Conservation (phyloP, 1,139 yeast species). For the Kodamaea fungicola region DNA sequence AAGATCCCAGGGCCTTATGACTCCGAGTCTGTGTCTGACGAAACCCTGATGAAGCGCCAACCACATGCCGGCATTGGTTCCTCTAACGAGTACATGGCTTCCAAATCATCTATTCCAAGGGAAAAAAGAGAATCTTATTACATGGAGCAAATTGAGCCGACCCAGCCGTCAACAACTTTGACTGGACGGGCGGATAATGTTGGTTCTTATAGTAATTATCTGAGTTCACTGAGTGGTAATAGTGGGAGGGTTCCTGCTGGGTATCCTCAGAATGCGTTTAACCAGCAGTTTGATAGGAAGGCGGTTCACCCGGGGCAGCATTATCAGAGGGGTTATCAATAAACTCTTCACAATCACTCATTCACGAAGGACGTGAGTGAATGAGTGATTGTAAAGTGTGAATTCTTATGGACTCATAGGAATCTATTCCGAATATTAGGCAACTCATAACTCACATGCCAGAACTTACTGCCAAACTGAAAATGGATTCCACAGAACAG, state of each 20-base stretch:
- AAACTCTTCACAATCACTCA: no score
- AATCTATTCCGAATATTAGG: no score
- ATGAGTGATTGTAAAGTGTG: no score
- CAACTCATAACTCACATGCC: no score
- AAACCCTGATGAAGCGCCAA: slow-evolving; percentile 19
- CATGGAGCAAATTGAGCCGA: slow-evolving; percentile 35
- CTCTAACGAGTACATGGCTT: slow-evolving; percentile 1
- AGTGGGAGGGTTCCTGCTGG: slow-evolving; percentile 9
- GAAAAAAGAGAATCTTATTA: slow-evolving; percentile 33
- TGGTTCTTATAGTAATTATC: slow-evolving; percentile 19
- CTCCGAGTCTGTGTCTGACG: slow-evolving; percentile 36
- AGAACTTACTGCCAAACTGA: no score
- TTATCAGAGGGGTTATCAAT: no score
- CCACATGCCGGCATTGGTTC: slow-evolving; percentile 1
- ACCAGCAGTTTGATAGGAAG: slow-evolving; percentile 3
- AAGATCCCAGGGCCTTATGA: slow-evolving; percentile 18
- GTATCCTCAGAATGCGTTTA: slow-evolving; percentile 7
- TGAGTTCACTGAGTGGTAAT: slow-evolving; percentile 10
- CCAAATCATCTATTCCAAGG: slow-evolving; percentile 11
- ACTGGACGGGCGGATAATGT: slow-evolving; percentile 39
- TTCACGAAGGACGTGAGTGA: no score
- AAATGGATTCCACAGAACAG: no score
- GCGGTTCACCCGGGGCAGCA: not conserved
- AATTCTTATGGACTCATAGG: no score
- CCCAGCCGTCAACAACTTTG: slow-evolving; percentile 43